Base-by-base conservation (phyloP, 1,284 basidiomycete genomes). In the Entoloma clypeatum region DNA sequence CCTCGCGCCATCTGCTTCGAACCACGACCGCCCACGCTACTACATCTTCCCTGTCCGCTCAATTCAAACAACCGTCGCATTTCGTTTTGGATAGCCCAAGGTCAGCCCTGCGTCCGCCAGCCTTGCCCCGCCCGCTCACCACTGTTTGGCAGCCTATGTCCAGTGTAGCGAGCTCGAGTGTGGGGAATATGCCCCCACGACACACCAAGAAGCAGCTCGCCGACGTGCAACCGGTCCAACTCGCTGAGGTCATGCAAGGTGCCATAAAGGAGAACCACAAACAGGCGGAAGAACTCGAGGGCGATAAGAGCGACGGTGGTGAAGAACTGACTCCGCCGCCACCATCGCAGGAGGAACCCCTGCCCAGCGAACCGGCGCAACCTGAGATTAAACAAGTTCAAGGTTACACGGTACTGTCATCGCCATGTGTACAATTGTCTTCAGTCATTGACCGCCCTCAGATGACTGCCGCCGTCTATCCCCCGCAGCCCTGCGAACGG, bases 401-500 rank as follows among this genome's bases (percentile, higher is more conserved):
- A 38, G 55, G 55, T 7, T 59, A 57, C 26, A 50, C 53, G 18
- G 57, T 58, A 40, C 41, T n/a, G 52, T 49, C 34, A 7, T 23
- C 14, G 4, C 21, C 11, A 33, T 30, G 38, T 43, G 44, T 27
- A 40, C 24, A 36, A 42, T 28, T 29, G 38, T 30, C 19, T 26
- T 43, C 51, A 36, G 45, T 46, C 17, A 39, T 19, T 38, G 44
- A 33, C 43, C 28, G 26, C 28, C 21, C 40, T 19, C 39, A 55
- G n/a, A n/a, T n/a, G 56, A 51, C 61, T 44, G 48, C 57, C 19
- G 49, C 57, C n/a, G 61, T 63, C 23, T 61, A 64, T 43, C 62
- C 67, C 19, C 63, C 65, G 19, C 57, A 58, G 36, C 64, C 66
- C 11, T 69, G 67, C 47, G 67, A 69, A 41, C 64, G 67, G 35